Base-by-base conservation (phyloP, 495 filamentous ascomycete species). In the Jackrogersella minutella region DNA sequence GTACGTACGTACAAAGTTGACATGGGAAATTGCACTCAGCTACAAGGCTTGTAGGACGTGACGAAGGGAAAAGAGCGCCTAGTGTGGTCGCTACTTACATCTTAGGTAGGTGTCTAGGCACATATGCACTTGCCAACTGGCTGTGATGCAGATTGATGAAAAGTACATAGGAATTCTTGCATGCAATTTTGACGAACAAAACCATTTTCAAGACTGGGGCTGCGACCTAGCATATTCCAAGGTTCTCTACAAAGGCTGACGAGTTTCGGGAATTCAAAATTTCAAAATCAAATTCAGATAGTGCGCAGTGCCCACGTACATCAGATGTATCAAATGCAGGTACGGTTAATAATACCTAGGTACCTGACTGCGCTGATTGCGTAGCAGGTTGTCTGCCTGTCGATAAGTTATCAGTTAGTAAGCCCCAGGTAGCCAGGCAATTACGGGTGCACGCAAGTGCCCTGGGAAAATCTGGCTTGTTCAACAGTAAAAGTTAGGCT, bases 381-480 rank as follows among this genome's bases (percentile, higher is more conserved):
- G 70, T 73, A 73, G 53, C 41, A 46, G 11, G 41, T 46, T 46
- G 41, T 46, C 41, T 46, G 41, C 41, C 41, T 46, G 41, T 46
- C 41, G 41, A 46, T 26, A 46, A 46, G 7, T 44, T 39, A 39
- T 16, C 14, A 14, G 37, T 44, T 46, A 26, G 41, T 46, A 46
- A 46, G 41, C 41, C 21, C 22, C 13, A 44, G 43, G 41, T 67
- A 64, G 70, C 64, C 66, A 66, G 65, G 65, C 65, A 69, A 61
- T 55, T 33, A 30, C 3, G 26, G 26, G 26, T 30, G 26, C 26
- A 7, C 26, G 26, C 26, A 30, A 30, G 26, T 11, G 17, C 7
- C 6, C 16, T 39, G 46, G 57, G 13, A 62, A 58, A 69, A 73
- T 67, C 70, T 73, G 70, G 67, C 70, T 64, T 62, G 64, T 67